Conservation (phyloP, 1,284 basidiomycete species). For the Inonotus hispidus region DNA sequence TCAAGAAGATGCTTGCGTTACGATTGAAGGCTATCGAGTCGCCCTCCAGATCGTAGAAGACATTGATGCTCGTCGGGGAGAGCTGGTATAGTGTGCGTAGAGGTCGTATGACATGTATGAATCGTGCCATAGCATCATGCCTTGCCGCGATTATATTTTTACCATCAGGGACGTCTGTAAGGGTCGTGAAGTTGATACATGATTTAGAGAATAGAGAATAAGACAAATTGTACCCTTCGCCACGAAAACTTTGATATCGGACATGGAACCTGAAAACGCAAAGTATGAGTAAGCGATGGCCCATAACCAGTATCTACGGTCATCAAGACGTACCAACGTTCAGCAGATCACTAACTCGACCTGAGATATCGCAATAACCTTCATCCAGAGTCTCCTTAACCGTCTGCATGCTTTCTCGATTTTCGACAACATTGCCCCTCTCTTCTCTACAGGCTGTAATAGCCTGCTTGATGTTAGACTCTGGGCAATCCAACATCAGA, state of each 20-base stretch:
- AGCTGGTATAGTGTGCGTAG: conserved; percentile 59
- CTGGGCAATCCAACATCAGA: conserved; percentile 30
- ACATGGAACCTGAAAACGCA: conserved; percentile 47
- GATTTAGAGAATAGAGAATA: neutral
- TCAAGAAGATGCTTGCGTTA: conserved; percentile 85
- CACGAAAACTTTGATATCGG: conserved; percentile 60
- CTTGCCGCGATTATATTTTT: conserved; percentile 46
- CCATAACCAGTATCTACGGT: neutral
- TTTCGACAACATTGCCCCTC: conserved; percentile 53
- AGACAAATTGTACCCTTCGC: conserved; percentile 48
- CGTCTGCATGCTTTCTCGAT: conserved; percentile 61
- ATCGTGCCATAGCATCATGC: conserved; percentile 56
- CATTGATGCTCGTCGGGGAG: conserved; percentile 67
- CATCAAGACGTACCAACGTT: conserved; percentile 42
- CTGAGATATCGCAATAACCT: conserved; percentile 80
- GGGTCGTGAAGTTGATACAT: neutral
- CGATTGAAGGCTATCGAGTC: conserved; percentile 93
- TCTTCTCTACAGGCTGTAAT: conserved; percentile 75
- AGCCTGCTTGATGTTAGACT: conserved; percentile 68
- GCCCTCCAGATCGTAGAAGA: conserved; percentile 83
- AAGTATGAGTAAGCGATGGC: neutral
- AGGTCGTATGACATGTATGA: conserved; percentile 56
- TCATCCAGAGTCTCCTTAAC: conserved; percentile 75
- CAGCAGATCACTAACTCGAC: conserved; percentile 57
- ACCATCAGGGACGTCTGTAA: conserved; percentile 48